Evolutionary conservation across 129 eudicot genomes (phyloP), one percentile per base, ranked within the genome.

Genomic region (Ambrosia trifida): DNA sequence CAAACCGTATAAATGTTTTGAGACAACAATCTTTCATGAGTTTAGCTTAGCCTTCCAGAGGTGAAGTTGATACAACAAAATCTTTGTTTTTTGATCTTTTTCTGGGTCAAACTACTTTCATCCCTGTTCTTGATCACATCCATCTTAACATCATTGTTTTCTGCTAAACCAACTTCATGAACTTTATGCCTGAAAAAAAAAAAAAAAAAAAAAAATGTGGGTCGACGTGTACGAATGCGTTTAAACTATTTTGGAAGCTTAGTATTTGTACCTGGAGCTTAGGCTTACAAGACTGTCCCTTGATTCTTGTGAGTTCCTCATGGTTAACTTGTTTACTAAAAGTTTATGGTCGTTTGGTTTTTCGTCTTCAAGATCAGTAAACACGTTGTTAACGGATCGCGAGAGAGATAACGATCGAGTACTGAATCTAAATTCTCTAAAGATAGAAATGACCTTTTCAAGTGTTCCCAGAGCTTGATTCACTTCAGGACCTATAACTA

Each of bases 401-500:
- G 79, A 52, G 1, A 71, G 36, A 44, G 71, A 76, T 53, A 66
- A 68, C 19, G 79, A 65, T 69, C 80, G 61, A 18, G 79, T 77
- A 69, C 68, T 67, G 28, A 64, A 58, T 33, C 73, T 76, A 13
- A 72, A 16, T 56, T 85, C 96, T 49, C 93, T 82, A 49, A 91
- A 76, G 11, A 82, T 11, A 28, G 82, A 79, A 80, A 92, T 86
- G 40, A 79, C 87, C 85, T 79, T 85, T 43, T 92, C 95, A 19
- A 92, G 79, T 43, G 88, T 86, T 64, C 84, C 88, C 57, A 92
- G 44, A 76, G 98, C 98, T 74, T 81, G 72, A 65, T 83, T 67
- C 57, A 89, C 98, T 70, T 89, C 86, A 20, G 91, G 85, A 74
- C 96, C 83, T 68, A 89, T 77, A 17, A 16, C 43, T 35, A 83